phyloP scores from a whole-genome alignment of 129 eudicot species.

The Flaveria bidentis region DNA sequence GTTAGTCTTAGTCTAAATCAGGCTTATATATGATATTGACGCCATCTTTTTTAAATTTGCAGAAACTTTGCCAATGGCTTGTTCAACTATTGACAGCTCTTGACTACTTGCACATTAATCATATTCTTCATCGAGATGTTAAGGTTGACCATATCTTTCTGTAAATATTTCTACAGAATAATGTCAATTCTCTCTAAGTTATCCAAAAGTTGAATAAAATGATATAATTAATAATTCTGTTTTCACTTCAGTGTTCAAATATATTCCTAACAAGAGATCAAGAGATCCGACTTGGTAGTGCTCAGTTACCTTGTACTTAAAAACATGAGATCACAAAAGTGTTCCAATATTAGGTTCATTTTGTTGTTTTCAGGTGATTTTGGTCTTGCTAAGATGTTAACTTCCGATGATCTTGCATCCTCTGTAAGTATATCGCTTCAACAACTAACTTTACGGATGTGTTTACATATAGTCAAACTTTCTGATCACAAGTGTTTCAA shows the following conservation, averaged over 20 bases:
- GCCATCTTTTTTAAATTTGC: conserved; percentile 31
- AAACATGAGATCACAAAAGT: conserved; percentile 5
- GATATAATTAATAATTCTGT: conserved; percentile 19
- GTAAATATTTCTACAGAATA: conserved; percentile 2
- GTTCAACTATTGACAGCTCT: conserved; percentile 89
- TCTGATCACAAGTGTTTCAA: conserved; percentile 11
- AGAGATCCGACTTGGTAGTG: conserved; percentile 87
- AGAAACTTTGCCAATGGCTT: conserved; percentile 94
- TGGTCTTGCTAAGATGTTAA: conserved; percentile 94
- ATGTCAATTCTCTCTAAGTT: not conserved
- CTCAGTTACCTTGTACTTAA: conserved; percentile 2
- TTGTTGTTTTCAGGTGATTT: conserved; percentile 70
- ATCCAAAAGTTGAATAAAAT: not conserved
- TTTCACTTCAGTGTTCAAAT: conserved; percentile 79
- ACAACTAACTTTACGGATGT: conserved; percentile 8
- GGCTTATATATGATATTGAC: conserved; percentile 6
- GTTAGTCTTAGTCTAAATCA: not conserved
- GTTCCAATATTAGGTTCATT: conserved; percentile 17
- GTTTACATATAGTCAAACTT: conserved; percentile 15
- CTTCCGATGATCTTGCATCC: conserved; percentile 91
- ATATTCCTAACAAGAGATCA: conserved; percentile 89
- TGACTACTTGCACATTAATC: conserved; percentile 81
- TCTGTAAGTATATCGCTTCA: conserved; percentile 64
- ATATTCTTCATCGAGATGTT: conserved; percentile 96
- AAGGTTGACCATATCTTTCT: conserved; percentile 53